phyloP scores from a whole-genome alignment of 768 basidiomycete species.

The Amanita pallidorosea region DNA sequence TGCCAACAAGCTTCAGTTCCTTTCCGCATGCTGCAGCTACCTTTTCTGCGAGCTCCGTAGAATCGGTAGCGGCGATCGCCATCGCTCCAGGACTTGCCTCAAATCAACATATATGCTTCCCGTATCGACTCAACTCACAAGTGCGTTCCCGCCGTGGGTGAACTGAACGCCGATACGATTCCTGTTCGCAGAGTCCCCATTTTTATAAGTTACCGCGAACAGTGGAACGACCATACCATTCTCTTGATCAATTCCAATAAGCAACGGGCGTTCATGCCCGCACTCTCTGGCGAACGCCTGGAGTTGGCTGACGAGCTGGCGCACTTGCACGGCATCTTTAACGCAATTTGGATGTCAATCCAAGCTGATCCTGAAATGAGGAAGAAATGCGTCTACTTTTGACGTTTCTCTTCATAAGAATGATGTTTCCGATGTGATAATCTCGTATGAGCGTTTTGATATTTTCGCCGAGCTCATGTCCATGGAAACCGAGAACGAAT shows the following conservation, averaged over 20 bases:
- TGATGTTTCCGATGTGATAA: slow-evolving; percentile 58
- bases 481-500: slow-evolving; percentile 65
- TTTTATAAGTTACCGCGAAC: too few relatives aligned
- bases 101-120: background rate
- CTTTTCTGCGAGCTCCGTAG: slow-evolving; percentile 30
- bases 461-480: slow-evolving; percentile 37
- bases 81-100: slow-evolving; percentile 56
- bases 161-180: slow-evolving; percentile 16
- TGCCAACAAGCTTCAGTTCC: slow-evolving; percentile 50
- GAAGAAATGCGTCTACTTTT: slow-evolving; percentile 24
- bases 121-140: slow-evolving; percentile 34
- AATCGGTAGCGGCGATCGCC: slow-evolving; percentile 51
- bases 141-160: slow-evolving; percentile 46
- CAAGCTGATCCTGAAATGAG: background rate
- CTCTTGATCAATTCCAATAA: slow-evolving; percentile 69
- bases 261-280: slow-evolving; percentile 43
- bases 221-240: slow-evolving; percentile 31
- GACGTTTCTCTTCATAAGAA: slow-evolving; percentile 62
- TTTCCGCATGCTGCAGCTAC: slow-evolving; percentile 36
- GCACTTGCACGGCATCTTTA: slow-evolving; percentile 41
- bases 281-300: slow-evolving; percentile 46
- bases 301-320: slow-evolving; percentile 33
- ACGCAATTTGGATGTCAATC: background rate
- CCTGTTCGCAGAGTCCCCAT: too few relatives aligned
- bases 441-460: slow-evolving; percentile 46